Evolutionary conservation across 345 rosid species (phyloP), one percentile per base, ranked within the genome.

Genomic region (Euphorbia tirucalli): DNA sequence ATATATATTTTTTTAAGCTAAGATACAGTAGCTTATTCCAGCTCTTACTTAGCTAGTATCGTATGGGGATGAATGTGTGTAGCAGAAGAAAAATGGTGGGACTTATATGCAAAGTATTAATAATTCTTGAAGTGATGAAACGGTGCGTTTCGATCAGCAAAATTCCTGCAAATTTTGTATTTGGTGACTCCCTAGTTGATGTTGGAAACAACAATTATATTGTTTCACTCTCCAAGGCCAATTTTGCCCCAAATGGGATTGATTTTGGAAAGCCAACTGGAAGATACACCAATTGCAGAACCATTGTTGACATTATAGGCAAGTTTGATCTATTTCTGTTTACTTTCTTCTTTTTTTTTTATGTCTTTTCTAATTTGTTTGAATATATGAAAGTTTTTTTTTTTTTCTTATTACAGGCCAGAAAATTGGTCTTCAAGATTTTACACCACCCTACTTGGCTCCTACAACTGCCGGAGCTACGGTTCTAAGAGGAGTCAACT

Each of bases 191-290:
- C 14, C 70, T 92, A 69, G 91, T 88, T 14, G 96, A 92, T 70
- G 90, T 61, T 2, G 97, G 97, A 25, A 90, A 92, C 73, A 92
- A 92, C 81, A 86, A 90, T 78, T 92, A 87, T 87, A 75, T 92
- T 22, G 24, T 61, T 11, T 80, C 96, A 1, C 80, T 92, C 56
- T 83, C 94, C 19, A 90, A 81, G 73, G 96, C 97, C 0, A 77
- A 88, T 69, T 85, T 77, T 69, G 19, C 52, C 0, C 94, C 97
- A 2, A 87, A 90, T 56, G 97, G 96, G 54, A 87, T 92, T 27
- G 97, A 92, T 71, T 82, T 90, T 1, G 92, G 93, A 5, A 66
- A 44, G 14, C 94, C 96, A 11, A 90, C 96, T 0, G 96, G 97
- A 4, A 78, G 97, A 46, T 92, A 69, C 80, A 90, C 97, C 7